Conservation (phyloP, 129 eudicot species). For the sunflower (Helianthus annuus) region DNA sequence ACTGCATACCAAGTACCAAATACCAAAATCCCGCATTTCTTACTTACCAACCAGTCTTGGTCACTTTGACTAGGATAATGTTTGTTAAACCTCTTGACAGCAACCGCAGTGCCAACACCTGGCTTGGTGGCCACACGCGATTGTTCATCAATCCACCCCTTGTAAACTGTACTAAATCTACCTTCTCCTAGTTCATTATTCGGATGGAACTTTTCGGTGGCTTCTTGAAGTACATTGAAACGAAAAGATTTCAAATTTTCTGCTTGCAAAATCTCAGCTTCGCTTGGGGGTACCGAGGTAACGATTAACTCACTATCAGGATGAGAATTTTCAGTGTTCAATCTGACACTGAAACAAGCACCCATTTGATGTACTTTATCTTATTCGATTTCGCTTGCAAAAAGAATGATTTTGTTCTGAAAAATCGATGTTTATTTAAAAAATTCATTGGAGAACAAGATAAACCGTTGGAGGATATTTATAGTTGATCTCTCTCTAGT, state of each 20-base stretch:
- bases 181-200: conserved; percentile 86
- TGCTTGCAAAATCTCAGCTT: conserved; percentile 57
- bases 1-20: not conserved
- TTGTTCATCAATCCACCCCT: conserved; percentile 79
- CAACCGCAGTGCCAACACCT: conserved; percentile 62
- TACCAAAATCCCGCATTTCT: not conserved
- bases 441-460: no score
- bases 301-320: conserved; percentile 38
- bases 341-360: conserved; percentile 47
- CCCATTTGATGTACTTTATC: conserved; percentile 30
- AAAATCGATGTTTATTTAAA: no score
- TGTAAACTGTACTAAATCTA: conserved; percentile 69
- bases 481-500: no score
- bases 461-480: no score
- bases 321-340: conserved; percentile 47
- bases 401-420: no score
- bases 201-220: conserved; percentile 71
- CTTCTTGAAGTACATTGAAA: conserved; percentile 49
- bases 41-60: conserved; percentile 77
- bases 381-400: no score
- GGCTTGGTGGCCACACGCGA: conserved; percentile 61
- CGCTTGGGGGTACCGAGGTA: conserved; percentile 41
- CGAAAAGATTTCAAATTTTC: conserved; percentile 49
- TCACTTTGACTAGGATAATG: conserved; percentile 73
- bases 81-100: conserved; percentile 56